Percentiles rank a stretch among this genome's conserved stretches.
phyloP scores from a whole-genome alignment of 495 filamentous ascomycete species.

The Trichoderma asperelloides region DNA sequence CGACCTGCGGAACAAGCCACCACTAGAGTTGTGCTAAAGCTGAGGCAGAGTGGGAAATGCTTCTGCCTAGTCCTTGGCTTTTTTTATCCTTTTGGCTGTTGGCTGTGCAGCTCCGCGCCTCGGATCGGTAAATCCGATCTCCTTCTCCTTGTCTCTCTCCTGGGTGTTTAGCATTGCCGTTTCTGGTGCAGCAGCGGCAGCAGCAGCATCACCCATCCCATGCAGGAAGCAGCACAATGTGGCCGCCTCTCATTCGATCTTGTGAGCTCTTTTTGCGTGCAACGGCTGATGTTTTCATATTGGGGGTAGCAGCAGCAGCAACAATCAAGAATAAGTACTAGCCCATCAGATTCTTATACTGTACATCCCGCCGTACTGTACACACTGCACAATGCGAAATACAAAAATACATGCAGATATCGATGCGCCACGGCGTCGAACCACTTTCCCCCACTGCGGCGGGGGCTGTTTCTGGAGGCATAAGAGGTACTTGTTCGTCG shows the following conservation, averaged over 20 bases:
- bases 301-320: too few relatives aligned
- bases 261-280: neutral
- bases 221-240: neutral
- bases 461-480: too few relatives aligned
- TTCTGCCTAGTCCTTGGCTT: slow-evolving; percentile 1
- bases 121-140: slow-evolving; percentile 3
- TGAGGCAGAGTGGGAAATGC: neutral
- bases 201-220: neutral
- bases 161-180: neutral
- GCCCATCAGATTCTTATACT: too few relatives aligned
- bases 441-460: too few relatives aligned
- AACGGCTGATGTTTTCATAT: neutral
- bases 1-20: too few relatives aligned
- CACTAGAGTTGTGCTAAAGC: neutral
- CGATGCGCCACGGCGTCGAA: too few relatives aligned
- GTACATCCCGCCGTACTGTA: too few relatives aligned
- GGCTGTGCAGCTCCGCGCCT: neutral
- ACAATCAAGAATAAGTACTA: neutral
- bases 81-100: neutral
- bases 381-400: too few relatives aligned
- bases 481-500: neutral
- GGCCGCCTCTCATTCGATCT: neutral
- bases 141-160: neutral
- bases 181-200: neutral
- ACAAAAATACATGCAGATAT: too few relatives aligned